These are phyloP conservation scores for Leptodermis oblonga DNA, from an alignment of 257 asterid genomes.

Conservation along the genomic window DNA sequence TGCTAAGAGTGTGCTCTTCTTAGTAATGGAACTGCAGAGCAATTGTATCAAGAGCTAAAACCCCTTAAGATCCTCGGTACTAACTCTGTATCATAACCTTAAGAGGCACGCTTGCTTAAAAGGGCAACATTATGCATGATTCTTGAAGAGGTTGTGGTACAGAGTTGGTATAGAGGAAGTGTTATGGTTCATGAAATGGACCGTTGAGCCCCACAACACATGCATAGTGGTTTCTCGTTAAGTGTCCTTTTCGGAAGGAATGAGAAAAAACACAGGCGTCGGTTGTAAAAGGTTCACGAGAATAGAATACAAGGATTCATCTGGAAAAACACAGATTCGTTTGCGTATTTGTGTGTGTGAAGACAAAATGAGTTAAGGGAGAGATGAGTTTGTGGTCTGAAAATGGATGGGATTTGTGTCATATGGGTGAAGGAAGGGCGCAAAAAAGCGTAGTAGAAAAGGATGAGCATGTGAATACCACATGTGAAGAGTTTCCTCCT, in stretches of 20 bases:
- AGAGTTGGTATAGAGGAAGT: too few species aligned
- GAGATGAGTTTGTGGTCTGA: background rate
- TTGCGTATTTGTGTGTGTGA: background rate
- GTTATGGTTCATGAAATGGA: too few species aligned
- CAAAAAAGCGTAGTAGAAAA: background rate
- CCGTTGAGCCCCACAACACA: too few species aligned
- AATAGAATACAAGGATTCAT: background rate
- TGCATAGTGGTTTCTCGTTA: background rate
- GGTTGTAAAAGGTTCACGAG: background rate
- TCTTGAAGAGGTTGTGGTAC: too few species aligned
- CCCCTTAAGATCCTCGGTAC: too few species aligned
- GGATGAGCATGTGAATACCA: slow-evolving; percentile 17
- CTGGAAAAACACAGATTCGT: background rate
- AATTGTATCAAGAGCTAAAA: background rate
- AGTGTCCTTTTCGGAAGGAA: background rate
- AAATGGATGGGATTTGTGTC: background rate
- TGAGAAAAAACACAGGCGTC: background rate
- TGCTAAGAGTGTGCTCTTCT: background rate
- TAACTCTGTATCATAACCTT: too few species aligned
- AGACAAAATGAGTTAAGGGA: background rate
- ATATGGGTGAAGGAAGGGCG: background rate
- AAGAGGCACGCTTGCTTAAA: too few species aligned
- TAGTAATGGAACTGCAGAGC: background rate
- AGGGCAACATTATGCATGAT: too few species aligned
- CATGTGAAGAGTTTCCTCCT: slow-evolving; percentile 13